These are phyloP conservation scores for Microsporum canis DNA, from an alignment of 2,329 filamentous ascomycete genomes.

Conservation along the genomic window DNA sequence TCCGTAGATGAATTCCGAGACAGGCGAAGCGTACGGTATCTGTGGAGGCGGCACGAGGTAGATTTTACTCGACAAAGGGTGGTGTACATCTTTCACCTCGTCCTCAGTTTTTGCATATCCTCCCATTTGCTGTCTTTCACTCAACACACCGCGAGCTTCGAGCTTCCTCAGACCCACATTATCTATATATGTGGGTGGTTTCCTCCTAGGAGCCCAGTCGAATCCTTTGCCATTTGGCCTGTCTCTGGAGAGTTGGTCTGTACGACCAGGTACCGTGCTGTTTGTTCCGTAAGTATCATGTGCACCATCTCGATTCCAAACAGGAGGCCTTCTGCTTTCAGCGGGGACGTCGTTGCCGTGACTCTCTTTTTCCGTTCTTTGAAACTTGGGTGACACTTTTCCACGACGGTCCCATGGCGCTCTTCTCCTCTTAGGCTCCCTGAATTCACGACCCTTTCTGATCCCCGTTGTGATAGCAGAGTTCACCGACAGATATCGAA, in stretches of 20 bases:
- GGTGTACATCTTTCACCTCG: not conserved
- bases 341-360: not conserved
- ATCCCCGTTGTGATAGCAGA: slow-evolving; percentile 61
- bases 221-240: no score
- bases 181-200: not conserved
- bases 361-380: not conserved
- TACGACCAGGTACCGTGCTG: not conserved
- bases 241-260: not conserved
- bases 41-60: slow-evolving; percentile 27
- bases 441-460: slow-evolving; percentile 29
- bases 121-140: not conserved
- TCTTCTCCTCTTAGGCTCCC: not conserved
- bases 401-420: not conserved
- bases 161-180: not conserved
- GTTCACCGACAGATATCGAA: slow-evolving; percentile 46
- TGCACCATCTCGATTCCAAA: not conserved
- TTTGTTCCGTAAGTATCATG: not conserved
- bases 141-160: not conserved
- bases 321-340: not conserved
- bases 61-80: slow-evolving; percentile 1
- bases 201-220: not conserved
- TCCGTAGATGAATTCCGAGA: slow-evolving; percentile 86
- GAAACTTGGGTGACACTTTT: not conserved
- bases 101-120: not conserved
- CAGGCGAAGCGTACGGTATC: slow-evolving; percentile 66